Conservation (phyloP, 768 basidiomycete genomes). For the Leccinellum luteum region DNA sequence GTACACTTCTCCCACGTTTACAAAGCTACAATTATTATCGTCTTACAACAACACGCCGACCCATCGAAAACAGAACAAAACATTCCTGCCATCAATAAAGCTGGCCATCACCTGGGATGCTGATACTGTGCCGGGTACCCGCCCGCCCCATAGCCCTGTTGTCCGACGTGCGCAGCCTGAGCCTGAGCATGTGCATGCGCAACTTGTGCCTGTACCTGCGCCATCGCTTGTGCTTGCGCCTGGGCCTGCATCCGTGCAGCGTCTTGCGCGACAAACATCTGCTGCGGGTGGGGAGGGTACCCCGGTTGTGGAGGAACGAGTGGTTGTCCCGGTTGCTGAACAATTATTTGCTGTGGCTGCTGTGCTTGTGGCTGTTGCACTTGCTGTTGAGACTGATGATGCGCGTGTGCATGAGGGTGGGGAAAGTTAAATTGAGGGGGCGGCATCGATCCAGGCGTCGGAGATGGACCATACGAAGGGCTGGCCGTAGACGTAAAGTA, state of each 20-base stretch:
- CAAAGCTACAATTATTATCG: slow-evolving; percentile 1
- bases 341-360: slow-evolving; percentile 37
- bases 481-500: slow-evolving; percentile 69
- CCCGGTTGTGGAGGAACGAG: slow-evolving; percentile 35
- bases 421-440: slow-evolving; percentile 70
- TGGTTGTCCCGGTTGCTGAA: slow-evolving; percentile 37
- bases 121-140: slow-evolving; percentile 34
- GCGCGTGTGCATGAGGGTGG: slow-evolving; percentile 52
- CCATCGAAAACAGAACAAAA: slow-evolving; percentile 13
- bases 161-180: slow-evolving; percentile 30
- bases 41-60: slow-evolving; percentile 4
- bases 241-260: slow-evolving; percentile 41
- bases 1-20: slow-evolving; percentile 27
- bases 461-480: slow-evolving; percentile 32
- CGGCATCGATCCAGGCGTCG: slow-evolving; percentile 55
- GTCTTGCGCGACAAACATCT: slow-evolving; percentile 32
- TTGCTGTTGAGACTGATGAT: slow-evolving; percentile 44
- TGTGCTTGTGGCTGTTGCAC: slow-evolving; percentile 46
- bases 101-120: slow-evolving; percentile 25
- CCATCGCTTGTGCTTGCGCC: slow-evolving; percentile 38
- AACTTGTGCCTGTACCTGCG: slow-evolving; percentile 40
- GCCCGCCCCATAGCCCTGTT: slow-evolving; percentile 27
- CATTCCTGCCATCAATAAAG: not conserved
- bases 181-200: slow-evolving; percentile 43
- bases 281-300: slow-evolving; percentile 34